Conservation (phyloP, 164 flowering plant genomes). For the Dillenia turbinata region DNA sequence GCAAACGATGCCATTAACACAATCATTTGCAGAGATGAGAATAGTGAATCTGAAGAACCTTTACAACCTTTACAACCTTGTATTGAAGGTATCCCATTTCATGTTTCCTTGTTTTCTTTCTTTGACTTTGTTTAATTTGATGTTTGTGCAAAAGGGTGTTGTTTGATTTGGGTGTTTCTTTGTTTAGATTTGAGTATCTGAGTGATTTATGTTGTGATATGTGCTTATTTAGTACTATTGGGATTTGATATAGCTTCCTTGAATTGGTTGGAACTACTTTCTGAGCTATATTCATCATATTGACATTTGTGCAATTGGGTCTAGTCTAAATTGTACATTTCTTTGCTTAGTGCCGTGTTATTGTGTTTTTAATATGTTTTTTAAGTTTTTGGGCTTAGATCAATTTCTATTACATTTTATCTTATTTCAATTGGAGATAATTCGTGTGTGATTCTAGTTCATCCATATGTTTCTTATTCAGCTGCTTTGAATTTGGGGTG, state of each 20-base stretch:
- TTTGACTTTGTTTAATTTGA: background rate
- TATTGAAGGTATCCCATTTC: slow-evolving; percentile 66
- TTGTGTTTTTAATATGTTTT: too few relatives aligned
- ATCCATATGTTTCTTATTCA: slow-evolving; percentile 18
- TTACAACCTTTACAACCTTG: slow-evolving; percentile 85
- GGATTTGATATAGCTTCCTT: too few relatives aligned
- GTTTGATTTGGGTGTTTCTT: background rate
- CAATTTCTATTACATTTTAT: too few relatives aligned
- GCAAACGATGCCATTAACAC: slow-evolving; percentile 78
- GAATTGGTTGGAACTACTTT: too few relatives aligned
- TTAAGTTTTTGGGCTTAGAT: too few relatives aligned
- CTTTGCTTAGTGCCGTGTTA: too few relatives aligned
- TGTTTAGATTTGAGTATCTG: too few relatives aligned
- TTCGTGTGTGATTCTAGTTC: slow-evolving; percentile 9
- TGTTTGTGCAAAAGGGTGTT: too few relatives aligned
- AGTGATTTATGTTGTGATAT: too few relatives aligned
- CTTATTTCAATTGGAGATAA: background rate
- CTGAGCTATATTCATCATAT: background rate
- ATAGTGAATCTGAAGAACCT: slow-evolving; percentile 66
- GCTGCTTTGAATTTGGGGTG: slow-evolving; percentile 97
- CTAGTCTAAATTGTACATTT: background rate
- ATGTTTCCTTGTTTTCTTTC: background rate
- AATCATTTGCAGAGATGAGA: slow-evolving; percentile 79
- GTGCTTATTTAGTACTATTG: too few relatives aligned
- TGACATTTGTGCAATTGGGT: slow-evolving; percentile 3